phyloP scores from a whole-genome alignment of 371 early-diverging fungal species.

The Mortierella sp. region DNA sequence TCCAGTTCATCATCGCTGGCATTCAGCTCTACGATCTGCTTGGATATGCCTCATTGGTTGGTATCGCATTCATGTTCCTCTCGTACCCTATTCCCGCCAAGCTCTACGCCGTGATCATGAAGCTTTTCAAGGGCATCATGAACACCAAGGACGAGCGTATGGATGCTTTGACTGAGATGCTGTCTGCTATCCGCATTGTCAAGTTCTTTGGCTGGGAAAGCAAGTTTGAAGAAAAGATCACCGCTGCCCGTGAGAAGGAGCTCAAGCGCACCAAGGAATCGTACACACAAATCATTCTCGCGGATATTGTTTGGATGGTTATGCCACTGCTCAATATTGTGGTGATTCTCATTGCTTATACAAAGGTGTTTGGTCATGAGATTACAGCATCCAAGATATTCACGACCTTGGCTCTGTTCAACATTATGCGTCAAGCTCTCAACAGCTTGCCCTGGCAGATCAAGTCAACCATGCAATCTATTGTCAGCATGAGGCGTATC shows the following conservation, averaged over 20 bases:
- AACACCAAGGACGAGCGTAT: slow-evolving; percentile 71
- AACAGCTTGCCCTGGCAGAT: slow-evolving; percentile 77
- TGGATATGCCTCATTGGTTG: slow-evolving; percentile 72
- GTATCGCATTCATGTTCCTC: slow-evolving; percentile 65
- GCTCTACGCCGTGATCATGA: slow-evolving; percentile 62
- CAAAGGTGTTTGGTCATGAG: slow-evolving; percentile 55
- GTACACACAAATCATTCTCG: slow-evolving; percentile 33
- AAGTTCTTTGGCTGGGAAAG: slow-evolving; percentile 88
- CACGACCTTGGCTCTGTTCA: slow-evolving; percentile 70
- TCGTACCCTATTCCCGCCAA: slow-evolving; percentile 68
- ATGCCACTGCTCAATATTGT: slow-evolving; percentile 66
- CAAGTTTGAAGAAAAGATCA: slow-evolving; percentile 66
- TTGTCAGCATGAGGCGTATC: slow-evolving; percentile 77
- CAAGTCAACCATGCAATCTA: slow-evolving; percentile 69
- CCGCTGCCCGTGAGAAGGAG: slow-evolving; percentile 59
- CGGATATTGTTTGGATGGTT: slow-evolving; percentile 54
- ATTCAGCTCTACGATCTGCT: slow-evolving; percentile 70
- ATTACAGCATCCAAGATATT: slow-evolving; percentile 73
- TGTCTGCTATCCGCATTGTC: slow-evolving; percentile 76
- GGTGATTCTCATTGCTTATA: slow-evolving; percentile 63
- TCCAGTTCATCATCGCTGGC: slow-evolving; percentile 67
- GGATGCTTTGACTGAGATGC: slow-evolving; percentile 69
- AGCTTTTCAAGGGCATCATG: slow-evolving; percentile 63
- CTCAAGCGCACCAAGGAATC: slow-evolving; percentile 58
- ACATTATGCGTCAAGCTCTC: slow-evolving; percentile 71